A percentile compares a stretch with the other conserved stretches of the same genome.
phyloP scores from a whole-genome alignment of 106 monocot species.

The Apostasia ramifera region DNA sequence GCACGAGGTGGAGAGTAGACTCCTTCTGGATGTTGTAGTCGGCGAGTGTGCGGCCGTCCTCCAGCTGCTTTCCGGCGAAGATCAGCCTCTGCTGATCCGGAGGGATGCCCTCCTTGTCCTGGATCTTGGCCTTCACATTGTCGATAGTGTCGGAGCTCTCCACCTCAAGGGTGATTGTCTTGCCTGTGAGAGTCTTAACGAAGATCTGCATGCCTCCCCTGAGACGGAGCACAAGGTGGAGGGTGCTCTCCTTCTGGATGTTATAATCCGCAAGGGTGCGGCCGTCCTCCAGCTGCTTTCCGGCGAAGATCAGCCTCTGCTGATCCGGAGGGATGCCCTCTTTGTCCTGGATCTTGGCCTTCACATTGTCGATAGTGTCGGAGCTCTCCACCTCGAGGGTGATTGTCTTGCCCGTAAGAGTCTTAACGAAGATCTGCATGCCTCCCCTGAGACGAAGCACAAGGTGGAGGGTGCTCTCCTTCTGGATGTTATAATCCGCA shows the following conservation, averaged over 20 bases:
- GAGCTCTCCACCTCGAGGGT: conserved; percentile 38
- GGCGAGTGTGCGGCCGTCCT: conserved; percentile 73
- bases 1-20: conserved; percentile 20
- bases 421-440: conserved; percentile 56
- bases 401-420: conserved; percentile 37
- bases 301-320: conserved; percentile 37
- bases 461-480: too few relatives aligned
- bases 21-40: conserved; percentile 68
- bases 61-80: conserved; percentile 84
- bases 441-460: too few relatives aligned
- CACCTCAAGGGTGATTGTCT: conserved; percentile 82
- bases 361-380: conserved; percentile 32
- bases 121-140: conserved; percentile 82
- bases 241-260: conserved; percentile 74
- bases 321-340: conserved; percentile 45
- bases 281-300: conserved; percentile 55
- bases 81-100: conserved; percentile 89
- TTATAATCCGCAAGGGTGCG: conserved; percentile 68
- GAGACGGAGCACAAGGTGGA: conserved; percentile 54
- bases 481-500: too few relatives aligned
- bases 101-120: conserved; percentile 88
- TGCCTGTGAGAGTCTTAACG: conserved; percentile 74
- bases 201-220: conserved; percentile 83
- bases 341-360: conserved; percentile 44
- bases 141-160: conserved; percentile 80